phyloP scores from a whole-genome alignment of 2,329 filamentous ascomycete genomes.

The Colletotrichum tropicicola region DNA sequence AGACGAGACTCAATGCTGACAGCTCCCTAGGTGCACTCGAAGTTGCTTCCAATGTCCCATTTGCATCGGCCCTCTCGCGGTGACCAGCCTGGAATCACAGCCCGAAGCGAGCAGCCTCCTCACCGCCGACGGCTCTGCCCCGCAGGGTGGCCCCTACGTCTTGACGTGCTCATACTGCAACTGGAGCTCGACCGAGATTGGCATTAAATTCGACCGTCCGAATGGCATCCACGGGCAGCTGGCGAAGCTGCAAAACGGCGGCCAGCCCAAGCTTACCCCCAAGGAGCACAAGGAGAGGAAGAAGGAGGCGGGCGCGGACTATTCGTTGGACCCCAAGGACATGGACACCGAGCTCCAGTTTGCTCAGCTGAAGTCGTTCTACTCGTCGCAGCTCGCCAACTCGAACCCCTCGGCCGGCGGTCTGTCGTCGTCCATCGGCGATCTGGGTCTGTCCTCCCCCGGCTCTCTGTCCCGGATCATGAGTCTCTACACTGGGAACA shows the following conservation, averaged over 20 bases:
- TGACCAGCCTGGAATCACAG: slow-evolving; percentile 73
- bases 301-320: slow-evolving; percentile 57
- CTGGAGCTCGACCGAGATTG: slow-evolving; percentile 91
- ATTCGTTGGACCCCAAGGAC: slow-evolving; percentile 50
- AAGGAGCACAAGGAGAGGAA: slow-evolving; percentile 62
- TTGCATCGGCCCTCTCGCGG: slow-evolving; percentile 82
- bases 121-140: slow-evolving; percentile 49
- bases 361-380: slow-evolving; percentile 79
- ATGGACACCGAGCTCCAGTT: slow-evolving; percentile 77
- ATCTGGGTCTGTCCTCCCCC: slow-evolving; percentile 76
- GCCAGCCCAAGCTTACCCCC: slow-evolving; percentile 57
- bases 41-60: slow-evolving; percentile 96
- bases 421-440: slow-evolving; percentile 52
- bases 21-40: slow-evolving; percentile 75
- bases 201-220: slow-evolving; percentile 88
- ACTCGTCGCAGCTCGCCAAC: slow-evolving; percentile 79
- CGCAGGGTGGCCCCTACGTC: slow-evolving; percentile 69
- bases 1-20: background rate
- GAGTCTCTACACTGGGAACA: slow-evolving; percentile 81
- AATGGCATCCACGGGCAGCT: slow-evolving; percentile 88
- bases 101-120: slow-evolving; percentile 52
- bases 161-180: slow-evolving; percentile 90
- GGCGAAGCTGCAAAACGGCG: slow-evolving; percentile 73
- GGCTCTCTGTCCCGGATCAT: slow-evolving; percentile 88
- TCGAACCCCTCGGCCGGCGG: slow-evolving; percentile 61